Evolutionary conservation across 2,329 filamentous ascomycete species (phyloP), one percentile per base, ranked within the genome.

Genomic region (Clonostachys chloroleuca): DNA sequence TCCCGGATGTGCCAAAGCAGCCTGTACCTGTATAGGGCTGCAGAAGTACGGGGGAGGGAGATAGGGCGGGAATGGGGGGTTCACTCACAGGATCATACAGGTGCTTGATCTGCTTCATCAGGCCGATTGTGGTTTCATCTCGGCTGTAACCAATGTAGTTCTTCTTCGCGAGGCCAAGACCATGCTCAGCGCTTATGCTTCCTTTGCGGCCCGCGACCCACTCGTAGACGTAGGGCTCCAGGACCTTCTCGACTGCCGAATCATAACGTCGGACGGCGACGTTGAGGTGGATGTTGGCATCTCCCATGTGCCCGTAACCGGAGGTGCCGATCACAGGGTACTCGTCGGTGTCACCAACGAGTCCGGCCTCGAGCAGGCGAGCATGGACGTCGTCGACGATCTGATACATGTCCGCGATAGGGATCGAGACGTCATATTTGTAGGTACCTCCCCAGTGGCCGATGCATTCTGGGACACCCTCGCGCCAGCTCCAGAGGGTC

Each of bases 391-490:
- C 94, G 54, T 94, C 88, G 33, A 99, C 94, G 33, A 99, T 76
- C 56, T 81, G 75, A 70, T 99, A 99, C 59, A 99, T 82, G 55
- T 96, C 86, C 12, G 80, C 69, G 30, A 99, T 78, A 2, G 94
- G 94, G 54, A 99, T 96, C 7, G 94, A 97, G 34, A 99, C 78
- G 62, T 99, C 94, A 66, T 99, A 99, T 72, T 99, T 99, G 80
- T 99, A 99, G 9, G 94, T 92, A 41, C 92, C 94, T 49, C 94
- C 95, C 69, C 87, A 90, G 65, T 96, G 91, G 52, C 89, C 89
- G 24, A 95, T 75, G 42, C 86, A 84, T 71, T 99, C 94, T 1
- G 92, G 86, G 56, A 99, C 89, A 56, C 91, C 90, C 73, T 99
- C 94, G 53, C 94, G 84, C 83, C 92, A 97, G 49, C 81, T 78